Conservation (phyloP, 352 stramenopile species). For the Phytopythium sindhum region DNA sequence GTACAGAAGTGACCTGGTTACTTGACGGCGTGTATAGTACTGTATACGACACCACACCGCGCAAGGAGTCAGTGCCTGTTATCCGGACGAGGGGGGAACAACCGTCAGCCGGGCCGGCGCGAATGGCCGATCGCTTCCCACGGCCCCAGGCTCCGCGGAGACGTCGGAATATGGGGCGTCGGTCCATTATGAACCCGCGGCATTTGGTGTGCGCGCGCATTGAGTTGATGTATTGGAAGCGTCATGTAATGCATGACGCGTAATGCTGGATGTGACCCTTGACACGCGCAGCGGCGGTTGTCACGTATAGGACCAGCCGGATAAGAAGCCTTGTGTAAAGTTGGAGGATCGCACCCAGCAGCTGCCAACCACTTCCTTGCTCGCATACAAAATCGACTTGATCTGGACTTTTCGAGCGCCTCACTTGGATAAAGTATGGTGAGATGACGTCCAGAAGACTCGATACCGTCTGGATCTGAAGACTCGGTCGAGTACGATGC, state of each 20-base stretch:
- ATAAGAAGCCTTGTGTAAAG: background rate
- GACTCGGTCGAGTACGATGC: background rate
- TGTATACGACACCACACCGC: background rate
- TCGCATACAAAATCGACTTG: slow-evolving; percentile 3
- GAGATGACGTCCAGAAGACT: background rate
- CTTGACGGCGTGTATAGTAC: background rate
- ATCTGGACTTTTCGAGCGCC: slow-evolving; percentile 1
- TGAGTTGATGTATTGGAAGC: background rate
- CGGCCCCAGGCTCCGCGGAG: background rate
- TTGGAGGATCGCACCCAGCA: background rate
- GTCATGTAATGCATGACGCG: background rate
- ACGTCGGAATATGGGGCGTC: background rate
- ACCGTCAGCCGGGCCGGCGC: background rate
- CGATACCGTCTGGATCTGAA: background rate
- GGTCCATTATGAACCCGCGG: no score
- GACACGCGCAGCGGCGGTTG: background rate
- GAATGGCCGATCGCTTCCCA: background rate
- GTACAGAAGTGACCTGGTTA: no score
- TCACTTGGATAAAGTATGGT: slow-evolving; percentile 3
- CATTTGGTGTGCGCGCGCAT: background rate
- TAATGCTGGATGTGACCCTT: background rate
- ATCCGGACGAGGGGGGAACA: slow-evolving; percentile 6
- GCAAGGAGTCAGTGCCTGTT: slow-evolving; percentile 1
- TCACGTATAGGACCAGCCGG: background rate
- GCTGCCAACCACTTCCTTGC: background rate